Evolutionary conservation across 2,329 filamentous ascomycete genomes (phyloP).

Genomic region (Alternaria sp.): DNA sequence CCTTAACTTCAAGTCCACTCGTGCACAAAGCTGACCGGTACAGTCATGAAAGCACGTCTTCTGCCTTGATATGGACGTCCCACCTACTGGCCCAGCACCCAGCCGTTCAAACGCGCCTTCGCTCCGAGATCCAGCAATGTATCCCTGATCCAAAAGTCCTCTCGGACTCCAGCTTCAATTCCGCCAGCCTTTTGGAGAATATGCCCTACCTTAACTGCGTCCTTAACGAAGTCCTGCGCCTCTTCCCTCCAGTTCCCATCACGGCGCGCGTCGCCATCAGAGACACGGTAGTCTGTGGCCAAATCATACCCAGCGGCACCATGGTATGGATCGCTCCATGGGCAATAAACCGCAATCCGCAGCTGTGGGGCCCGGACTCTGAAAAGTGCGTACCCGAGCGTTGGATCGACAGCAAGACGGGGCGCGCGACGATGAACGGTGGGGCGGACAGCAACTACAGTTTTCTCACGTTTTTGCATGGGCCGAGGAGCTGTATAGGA

Average conservation of each 20-base stretch:
- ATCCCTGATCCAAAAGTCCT: constrained; percentile 57
- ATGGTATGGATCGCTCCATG: constrained; percentile 48
- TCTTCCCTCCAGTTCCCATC: constrained; percentile 49
- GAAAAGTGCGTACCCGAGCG: constrained; percentile 53
- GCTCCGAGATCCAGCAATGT: constrained; percentile 68
- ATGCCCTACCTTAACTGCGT: constrained; percentile 55
- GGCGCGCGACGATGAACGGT: constrained; percentile 50
- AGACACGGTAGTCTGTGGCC: constrained; percentile 40
- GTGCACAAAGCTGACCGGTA: background rate
- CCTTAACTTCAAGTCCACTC: background rate
- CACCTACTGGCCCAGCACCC: constrained; percentile 73
- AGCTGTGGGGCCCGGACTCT: constrained; percentile 52
- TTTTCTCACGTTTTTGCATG: constrained; percentile 54
- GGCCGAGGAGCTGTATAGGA: constrained; percentile 49
- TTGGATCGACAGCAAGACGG: constrained; percentile 51
- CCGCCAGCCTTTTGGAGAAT: constrained; percentile 51
- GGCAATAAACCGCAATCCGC: constrained; percentile 52
- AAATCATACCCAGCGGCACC: constrained; percentile 49
- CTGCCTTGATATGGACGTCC: constrained; percentile 75
- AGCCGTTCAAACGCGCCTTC: constrained; percentile 69
- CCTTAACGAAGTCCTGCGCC: constrained; percentile 51
- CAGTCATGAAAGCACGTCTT: constrained; percentile 77
- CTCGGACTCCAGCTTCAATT: constrained; percentile 24
- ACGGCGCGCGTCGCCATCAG: constrained; percentile 40
- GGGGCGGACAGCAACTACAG: constrained; percentile 48